Conservation (phyloP, 176 grass and related monocot species). For the Microstegium vimineum region DNA sequence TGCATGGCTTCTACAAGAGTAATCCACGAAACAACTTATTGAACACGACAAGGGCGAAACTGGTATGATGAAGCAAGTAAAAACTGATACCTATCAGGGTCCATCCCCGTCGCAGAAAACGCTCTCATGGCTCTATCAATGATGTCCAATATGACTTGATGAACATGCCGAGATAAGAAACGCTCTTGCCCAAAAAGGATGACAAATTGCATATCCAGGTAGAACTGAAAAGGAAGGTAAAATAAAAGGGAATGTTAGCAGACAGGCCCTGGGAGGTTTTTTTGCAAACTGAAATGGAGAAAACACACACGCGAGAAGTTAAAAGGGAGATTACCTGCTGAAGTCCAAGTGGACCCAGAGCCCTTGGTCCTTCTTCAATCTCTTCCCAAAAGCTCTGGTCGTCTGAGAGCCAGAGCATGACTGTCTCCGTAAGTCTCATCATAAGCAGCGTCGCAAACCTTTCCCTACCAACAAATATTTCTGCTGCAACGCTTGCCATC, state of each 20-base stretch:
- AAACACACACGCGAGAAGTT: not conserved
- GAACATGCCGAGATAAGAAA: constrained; percentile 78
- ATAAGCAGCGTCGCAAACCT: constrained; percentile 88
- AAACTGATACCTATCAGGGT: constrained; percentile 67
- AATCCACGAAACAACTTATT: not conserved
- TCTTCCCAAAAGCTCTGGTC: constrained; percentile 95
- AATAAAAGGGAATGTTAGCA: not conserved
- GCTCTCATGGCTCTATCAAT: constrained; percentile 78
- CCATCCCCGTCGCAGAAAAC: constrained; percentile 81
- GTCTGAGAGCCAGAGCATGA: constrained; percentile 77
- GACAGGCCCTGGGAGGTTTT: not conserved
- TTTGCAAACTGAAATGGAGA: not conserved
- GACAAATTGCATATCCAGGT: constrained; percentile 97
- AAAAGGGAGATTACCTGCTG: constrained; percentile 51
- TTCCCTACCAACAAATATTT: constrained; percentile 92
- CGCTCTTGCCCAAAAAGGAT: constrained; percentile 81
- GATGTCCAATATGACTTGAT: constrained; percentile 68
- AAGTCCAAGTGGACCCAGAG: constrained; percentile 71
- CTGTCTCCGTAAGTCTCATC: constrained; percentile 90
- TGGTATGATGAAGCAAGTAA: not conserved
- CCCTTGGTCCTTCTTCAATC: constrained; percentile 70
- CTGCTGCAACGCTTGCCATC: too few species aligned
- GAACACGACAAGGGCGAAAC: not conserved
- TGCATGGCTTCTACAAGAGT: not conserved
- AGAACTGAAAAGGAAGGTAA: constrained; percentile 60